A percentile compares a stretch with the other conserved stretches of the same genome.
Conservation (phyloP, 371 early-diverging fungal genomes). For the Mortierella sp. region DNA sequence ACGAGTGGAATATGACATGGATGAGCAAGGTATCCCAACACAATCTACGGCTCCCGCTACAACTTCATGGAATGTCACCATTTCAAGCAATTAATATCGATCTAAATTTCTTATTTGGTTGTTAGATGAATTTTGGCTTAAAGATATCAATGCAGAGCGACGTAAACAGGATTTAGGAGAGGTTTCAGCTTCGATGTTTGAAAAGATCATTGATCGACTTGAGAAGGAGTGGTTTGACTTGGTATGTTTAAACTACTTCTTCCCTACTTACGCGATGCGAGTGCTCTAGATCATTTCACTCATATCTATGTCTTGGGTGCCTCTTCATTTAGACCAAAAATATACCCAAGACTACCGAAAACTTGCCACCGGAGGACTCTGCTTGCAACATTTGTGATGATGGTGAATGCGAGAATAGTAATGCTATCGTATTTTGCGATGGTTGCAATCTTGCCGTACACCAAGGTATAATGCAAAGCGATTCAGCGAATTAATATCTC, state of each 20-base stretch:
- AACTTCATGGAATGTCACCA: background rate
- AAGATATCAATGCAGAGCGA: slow-evolving; percentile 75
- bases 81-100: background rate
- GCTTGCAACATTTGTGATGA: slow-evolving; percentile 96
- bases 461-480: slow-evolving; percentile 75
- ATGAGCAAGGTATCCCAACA: slow-evolving; percentile 84
- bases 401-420: slow-evolving; percentile 96
- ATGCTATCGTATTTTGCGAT: slow-evolving; percentile 99
- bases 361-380: slow-evolving; percentile 81
- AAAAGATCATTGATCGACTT: slow-evolving; percentile 89
- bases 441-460: slow-evolving; percentile 99
- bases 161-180: slow-evolving; percentile 65
- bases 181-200: slow-evolving; percentile 78
- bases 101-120: background rate
- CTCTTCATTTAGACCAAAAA: slow-evolving; percentile 64
- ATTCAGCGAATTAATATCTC: background rate
- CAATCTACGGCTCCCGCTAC: background rate
- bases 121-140: slow-evolving; percentile 82
- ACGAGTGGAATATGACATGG: slow-evolving; percentile 96
- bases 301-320: background rate
- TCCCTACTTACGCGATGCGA: background rate
- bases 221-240: slow-evolving; percentile 98
- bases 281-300: background rate
- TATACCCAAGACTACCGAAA: slow-evolving; percentile 62
- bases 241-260: slow-evolving; percentile 57